phyloP scores from a whole-genome alignment of 1,139 yeast species.

The Debaryomyces fabryi region DNA sequence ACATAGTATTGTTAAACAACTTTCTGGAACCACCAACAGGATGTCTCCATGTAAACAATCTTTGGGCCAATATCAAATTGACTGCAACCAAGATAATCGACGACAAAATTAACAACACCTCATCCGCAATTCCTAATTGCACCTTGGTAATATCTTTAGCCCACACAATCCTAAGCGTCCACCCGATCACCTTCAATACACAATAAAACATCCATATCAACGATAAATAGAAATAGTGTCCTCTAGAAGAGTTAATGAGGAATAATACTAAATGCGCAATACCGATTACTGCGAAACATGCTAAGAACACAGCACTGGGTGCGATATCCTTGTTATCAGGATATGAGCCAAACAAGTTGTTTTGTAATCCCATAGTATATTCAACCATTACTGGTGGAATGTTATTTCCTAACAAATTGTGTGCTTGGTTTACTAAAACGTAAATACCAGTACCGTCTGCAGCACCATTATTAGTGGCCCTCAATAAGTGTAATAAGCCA shows the following conservation, averaged over 20 bases:
- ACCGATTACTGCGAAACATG: slow-evolving; percentile 28
- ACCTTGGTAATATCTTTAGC: slow-evolving; percentile 27
- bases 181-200: slow-evolving; percentile 33
- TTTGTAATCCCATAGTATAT: slow-evolving; percentile 24
- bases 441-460: slow-evolving; percentile 28
- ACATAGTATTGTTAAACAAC: slow-evolving; percentile 41
- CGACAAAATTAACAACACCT: slow-evolving; percentile 38
- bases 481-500: slow-evolving; percentile 23
- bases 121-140: slow-evolving; percentile 33
- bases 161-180: slow-evolving; percentile 31
- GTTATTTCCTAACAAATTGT: slow-evolving; percentile 25
- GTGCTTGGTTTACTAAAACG: slow-evolving; percentile 20
- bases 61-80: slow-evolving; percentile 45
- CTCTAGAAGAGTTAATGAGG: slow-evolving; percentile 33
- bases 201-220: slow-evolving; percentile 37
- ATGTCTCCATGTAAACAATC: slow-evolving; percentile 51
- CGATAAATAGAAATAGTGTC: slow-evolving; percentile 40
- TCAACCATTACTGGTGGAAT: slow-evolving; percentile 26
- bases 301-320: slow-evolving; percentile 37
- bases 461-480: slow-evolving; percentile 19
- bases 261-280: slow-evolving; percentile 32
- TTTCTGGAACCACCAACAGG: slow-evolving; percentile 48
- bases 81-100: slow-evolving; percentile 37
- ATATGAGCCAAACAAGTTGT: slow-evolving; percentile 40
- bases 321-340: slow-evolving; percentile 32